These are phyloP conservation scores for Boechera stricta DNA, from an alignment of 345 rosid genomes.

Conservation along the genomic window DNA sequence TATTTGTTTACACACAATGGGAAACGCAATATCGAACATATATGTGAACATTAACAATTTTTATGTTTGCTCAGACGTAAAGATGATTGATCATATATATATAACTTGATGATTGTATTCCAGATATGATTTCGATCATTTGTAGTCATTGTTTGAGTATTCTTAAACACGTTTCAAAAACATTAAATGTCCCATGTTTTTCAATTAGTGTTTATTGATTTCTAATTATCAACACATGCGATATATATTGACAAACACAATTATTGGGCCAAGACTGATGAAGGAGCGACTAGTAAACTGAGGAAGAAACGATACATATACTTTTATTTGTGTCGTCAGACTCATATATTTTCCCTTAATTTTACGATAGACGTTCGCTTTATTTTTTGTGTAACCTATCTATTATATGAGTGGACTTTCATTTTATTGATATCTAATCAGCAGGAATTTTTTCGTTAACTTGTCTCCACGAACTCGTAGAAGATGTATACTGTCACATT, in stretches of 20 bases:
- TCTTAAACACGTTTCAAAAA: slow-evolving; percentile 37
- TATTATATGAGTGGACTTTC: slow-evolving; percentile 35
- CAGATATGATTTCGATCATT: slow-evolving; percentile 8
- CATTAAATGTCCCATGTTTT: slow-evolving; percentile 21
- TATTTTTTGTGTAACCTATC: slow-evolving; percentile 7
- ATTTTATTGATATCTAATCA: slow-evolving; percentile 48
- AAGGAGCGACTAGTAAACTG: slow-evolving; percentile 24
- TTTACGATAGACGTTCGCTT: slow-evolving; percentile 7
- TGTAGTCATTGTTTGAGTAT: slow-evolving; percentile 30
- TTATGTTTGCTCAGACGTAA: neutral
- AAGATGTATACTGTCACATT: slow-evolving; percentile 33
- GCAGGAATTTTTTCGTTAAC: slow-evolving; percentile 33
- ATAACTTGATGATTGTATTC: slow-evolving; percentile 14
- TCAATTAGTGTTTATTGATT: slow-evolving; percentile 7
- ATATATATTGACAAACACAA: slow-evolving; percentile 30
- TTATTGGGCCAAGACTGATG: slow-evolving; percentile 31
- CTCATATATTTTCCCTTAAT: neutral
- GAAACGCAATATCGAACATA: slow-evolving; percentile 28
- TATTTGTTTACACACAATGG: slow-evolving; percentile 40
- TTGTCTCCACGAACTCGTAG: slow-evolving; percentile 45
- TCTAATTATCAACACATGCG: slow-evolving; percentile 31
- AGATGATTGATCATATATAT: slow-evolving; percentile 3
- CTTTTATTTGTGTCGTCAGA: neutral
- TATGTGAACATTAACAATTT: neutral
- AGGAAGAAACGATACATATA: slow-evolving; percentile 15